These are phyloP conservation scores for Corchorus olitorius DNA, from an alignment of 345 rosid genomes.

Conservation along the genomic window DNA sequence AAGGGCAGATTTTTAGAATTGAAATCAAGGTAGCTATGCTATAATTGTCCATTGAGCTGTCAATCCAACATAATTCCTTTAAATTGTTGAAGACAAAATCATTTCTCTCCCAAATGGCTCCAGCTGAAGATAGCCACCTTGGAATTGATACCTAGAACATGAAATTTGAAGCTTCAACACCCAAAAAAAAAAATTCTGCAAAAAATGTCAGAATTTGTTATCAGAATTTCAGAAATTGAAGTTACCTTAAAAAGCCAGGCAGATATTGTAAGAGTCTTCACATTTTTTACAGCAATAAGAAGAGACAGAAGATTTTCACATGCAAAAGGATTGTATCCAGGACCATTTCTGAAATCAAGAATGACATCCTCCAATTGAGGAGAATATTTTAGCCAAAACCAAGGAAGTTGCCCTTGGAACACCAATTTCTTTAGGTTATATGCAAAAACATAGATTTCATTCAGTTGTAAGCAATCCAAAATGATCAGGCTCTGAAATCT, in stretches of 20 bases:
- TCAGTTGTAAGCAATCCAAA: slow-evolving; percentile 11
- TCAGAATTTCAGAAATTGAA: neutral
- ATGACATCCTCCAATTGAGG: slow-evolving; percentile 9
- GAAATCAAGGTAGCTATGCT: slow-evolving; percentile 4
- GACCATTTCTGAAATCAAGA: slow-evolving; percentile 21
- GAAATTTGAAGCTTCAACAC: neutral
- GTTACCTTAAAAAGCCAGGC: slow-evolving; percentile 14
- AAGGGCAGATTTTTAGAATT: neutral
- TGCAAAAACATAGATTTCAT: neutral
- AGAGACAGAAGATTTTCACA: neutral
- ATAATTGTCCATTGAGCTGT: neutral
- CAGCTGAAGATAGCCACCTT: slow-evolving; percentile 7
- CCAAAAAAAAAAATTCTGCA: neutral
- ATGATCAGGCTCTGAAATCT: neutral
- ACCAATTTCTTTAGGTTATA: slow-evolving; percentile 6
- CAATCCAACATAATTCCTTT: slow-evolving; percentile 4
- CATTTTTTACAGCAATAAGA: slow-evolving; percentile 1
- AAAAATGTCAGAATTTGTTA: neutral
- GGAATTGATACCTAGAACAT: slow-evolving; percentile 2
- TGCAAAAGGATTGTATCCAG: slow-evolving; percentile 1
- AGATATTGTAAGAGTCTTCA: neutral
- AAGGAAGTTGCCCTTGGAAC: slow-evolving; percentile 10
- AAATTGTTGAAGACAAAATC: neutral
- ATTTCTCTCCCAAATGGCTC: slow-evolving; percentile 13
- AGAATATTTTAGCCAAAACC: neutral